Evolutionary conservation across 2,329 filamentous ascomycete species (phyloP), one percentile per base, ranked within the genome.

Genomic region (Colletotrichum tofieldiae): DNA sequence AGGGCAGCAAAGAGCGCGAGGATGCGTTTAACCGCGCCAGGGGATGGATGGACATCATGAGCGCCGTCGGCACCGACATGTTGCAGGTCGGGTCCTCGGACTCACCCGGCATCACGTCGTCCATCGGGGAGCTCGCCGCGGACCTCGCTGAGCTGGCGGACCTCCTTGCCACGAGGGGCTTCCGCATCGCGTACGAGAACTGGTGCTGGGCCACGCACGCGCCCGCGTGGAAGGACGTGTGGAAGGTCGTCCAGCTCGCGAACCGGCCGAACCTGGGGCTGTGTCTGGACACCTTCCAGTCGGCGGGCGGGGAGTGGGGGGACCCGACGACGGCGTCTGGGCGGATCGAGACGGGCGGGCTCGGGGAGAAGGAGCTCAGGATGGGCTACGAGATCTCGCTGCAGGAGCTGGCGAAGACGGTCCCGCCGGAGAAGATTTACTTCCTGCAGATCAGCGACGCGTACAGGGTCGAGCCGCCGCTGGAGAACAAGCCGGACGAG

Each of bases 131-230:
- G 11, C 85, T 93, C 26, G 88, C 92, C 0, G 77, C 80, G 0
- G 92, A 95, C 75, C 84, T 95, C 0, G 85, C 86, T 1, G 86
- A 91, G 68, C 83, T 95, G 8, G 90, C 89, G 2, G 90, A 93
- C 66, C 81, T 93, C 63, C 84, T 93, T 1, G 87, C 87, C 0
- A 78, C 84, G 29, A 86, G 89, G 58, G 85, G 86, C 0, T 89
- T 90, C 78, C 86, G 88, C 8, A 82, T 95, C 23, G 92, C 93
- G 0, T 95, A 95, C 75, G 93, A 95, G 81, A 94, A 95, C 78
- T 95, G 93, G 92, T 94, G 93, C 81, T 95, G 93, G 93, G 91
- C 91, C 0, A 93, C 92, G 0, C 88, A 90, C 60, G 91, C 92
- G 0, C 88, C 91, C 0, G 86, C 83, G 1, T 96, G 93, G 93